These are phyloP conservation scores for Parasarocladium wereldwijsianum DNA, from an alignment of 2,329 filamentous ascomycete genomes.

Conservation along the genomic window DNA sequence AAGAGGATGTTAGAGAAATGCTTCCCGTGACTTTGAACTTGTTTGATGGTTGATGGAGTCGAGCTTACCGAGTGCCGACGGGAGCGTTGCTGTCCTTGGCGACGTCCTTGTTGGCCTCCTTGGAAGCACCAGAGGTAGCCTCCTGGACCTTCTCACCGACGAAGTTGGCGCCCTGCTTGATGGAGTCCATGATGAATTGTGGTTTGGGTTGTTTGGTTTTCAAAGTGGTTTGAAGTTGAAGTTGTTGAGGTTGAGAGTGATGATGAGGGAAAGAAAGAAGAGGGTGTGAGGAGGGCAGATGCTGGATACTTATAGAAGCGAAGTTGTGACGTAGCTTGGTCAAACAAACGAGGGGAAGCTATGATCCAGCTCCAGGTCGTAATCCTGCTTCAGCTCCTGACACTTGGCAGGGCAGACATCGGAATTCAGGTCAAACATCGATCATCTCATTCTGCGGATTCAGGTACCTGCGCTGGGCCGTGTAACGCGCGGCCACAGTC, in stretches of 20 bases:
- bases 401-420: too few species aligned
- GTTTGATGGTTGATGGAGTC: background rate
- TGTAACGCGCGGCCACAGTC: too few species aligned
- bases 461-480: too few species aligned
- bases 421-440: too few species aligned
- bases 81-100: constrained; percentile 45
- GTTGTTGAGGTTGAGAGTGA: constrained; percentile 11
- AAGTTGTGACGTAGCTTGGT: too few species aligned
- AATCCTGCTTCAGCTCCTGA: too few species aligned
- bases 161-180: constrained; percentile 52
- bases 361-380: too few species aligned
- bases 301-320: constrained; percentile 4
- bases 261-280: constrained; percentile 3
- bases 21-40: background rate
- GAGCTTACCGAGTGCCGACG: constrained; percentile 37
- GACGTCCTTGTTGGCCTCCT: constrained; percentile 56
- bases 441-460: too few species aligned
- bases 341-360: too few species aligned
- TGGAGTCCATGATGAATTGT: constrained; percentile 33
- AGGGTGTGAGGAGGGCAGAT: background rate
- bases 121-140: constrained; percentile 38
- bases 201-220: constrained; percentile 8
- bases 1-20: constrained; percentile 13
- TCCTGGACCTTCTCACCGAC: constrained; percentile 48
- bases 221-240: constrained; percentile 5